Percentiles rank a stretch among this genome's conserved stretches.
Evolutionary conservation across 345 rosid species (phyloP).

Genomic region (Pistacia atlantica): DNA sequence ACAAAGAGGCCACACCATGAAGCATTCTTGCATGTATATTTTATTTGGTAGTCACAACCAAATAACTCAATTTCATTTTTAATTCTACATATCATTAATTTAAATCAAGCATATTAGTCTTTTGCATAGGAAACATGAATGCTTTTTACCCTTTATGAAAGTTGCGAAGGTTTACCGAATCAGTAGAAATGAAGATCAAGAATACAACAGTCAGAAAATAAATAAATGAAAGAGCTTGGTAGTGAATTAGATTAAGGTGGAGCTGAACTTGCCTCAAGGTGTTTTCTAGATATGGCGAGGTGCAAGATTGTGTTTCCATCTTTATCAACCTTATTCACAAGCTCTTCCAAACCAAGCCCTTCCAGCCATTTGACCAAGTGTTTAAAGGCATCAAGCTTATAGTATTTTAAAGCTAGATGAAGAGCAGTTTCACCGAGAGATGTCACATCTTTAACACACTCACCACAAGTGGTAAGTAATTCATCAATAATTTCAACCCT

Average conservation of each 20-base stretch:
- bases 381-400: slow-evolving; percentile 1
- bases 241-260: neutral
- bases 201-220: neutral
- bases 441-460: neutral
- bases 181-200: neutral
- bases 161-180: too few species aligned
- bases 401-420: slow-evolving; percentile 8
- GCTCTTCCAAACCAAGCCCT: neutral
- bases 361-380: neutral
- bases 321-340: neutral
- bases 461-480: neutral
- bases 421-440: neutral
- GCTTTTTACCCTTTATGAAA: too few species aligned
- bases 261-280: neutral
- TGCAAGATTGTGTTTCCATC: slow-evolving; percentile 15
- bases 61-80: too few species aligned
- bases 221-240: neutral
- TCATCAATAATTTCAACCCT: too few species aligned
- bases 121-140: too few species aligned
- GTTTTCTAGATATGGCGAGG: neutral
- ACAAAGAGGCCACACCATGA: too few species aligned
- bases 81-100: too few species aligned
- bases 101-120: too few species aligned
- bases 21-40: too few species aligned
- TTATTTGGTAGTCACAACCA: too few species aligned